Conservation (phyloP, 2,329 filamentous ascomycete genomes). For the Didymella pomorum region DNA sequence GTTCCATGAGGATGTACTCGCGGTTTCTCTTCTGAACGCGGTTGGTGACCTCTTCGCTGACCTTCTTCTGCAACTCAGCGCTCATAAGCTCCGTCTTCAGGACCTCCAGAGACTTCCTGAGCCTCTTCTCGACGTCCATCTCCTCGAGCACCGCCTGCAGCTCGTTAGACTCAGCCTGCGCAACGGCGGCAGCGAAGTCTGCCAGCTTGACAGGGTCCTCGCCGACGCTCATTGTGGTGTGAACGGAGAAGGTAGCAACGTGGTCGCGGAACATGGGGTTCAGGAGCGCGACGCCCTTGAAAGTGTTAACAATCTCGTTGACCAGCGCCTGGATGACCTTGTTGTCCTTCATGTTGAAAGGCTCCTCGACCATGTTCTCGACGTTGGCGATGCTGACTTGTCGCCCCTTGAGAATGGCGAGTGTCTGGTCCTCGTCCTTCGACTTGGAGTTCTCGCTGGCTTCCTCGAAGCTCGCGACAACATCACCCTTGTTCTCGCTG, state of each 20-base stretch:
- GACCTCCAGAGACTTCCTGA: constrained; percentile 89
- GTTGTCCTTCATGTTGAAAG: constrained; percentile 88
- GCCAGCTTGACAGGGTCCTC: constrained; percentile 94
- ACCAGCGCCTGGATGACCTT: constrained; percentile 89
- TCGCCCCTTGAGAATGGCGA: constrained; percentile 88
- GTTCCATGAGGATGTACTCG: constrained; percentile 99
- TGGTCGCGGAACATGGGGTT: constrained; percentile 97
- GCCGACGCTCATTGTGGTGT: constrained; percentile 92
- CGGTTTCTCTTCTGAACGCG: constrained; percentile 97
- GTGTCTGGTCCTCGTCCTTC: constrained; percentile 74
- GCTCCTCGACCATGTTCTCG: constrained; percentile 88
- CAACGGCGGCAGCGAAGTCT: constrained; percentile 96
- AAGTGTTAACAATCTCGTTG: constrained; percentile 98
- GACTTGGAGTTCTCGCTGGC: constrained; percentile 65
- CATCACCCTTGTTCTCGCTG: constrained; percentile 71
- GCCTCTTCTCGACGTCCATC: constrained; percentile 88
- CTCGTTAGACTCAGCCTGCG: constrained; percentile 83
- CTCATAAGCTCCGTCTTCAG: constrained; percentile 99
- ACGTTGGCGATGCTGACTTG: constrained; percentile 94
- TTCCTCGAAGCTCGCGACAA: constrained; percentile 97
- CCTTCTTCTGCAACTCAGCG: constrained; percentile 94
- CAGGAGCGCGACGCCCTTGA: constrained; percentile 93
- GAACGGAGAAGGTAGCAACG: constrained; percentile 83
- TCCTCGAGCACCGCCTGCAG: constrained; percentile 90
- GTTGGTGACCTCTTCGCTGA: constrained; percentile 94